Conservation (phyloP, 345 rosid species). For the Eucalyptus curtisii region DNA sequence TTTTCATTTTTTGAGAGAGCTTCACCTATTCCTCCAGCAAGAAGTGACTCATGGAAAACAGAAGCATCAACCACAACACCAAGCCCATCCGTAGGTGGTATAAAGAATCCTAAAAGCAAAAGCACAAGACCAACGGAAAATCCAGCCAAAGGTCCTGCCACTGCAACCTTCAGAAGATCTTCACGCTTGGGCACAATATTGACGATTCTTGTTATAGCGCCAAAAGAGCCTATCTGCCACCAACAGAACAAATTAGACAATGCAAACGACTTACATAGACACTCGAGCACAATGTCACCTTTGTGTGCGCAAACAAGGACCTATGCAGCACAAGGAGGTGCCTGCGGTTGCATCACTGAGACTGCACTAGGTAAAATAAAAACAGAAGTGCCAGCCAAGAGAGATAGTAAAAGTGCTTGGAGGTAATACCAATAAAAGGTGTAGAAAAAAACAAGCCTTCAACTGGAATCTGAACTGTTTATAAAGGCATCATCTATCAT, state of each 20-base stretch:
- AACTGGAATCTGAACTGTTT: neutral
- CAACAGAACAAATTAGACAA: constrained; percentile 28
- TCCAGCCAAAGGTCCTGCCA: constrained; percentile 94
- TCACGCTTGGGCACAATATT: constrained; percentile 80
- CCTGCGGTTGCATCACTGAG: neutral
- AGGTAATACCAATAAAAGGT: neutral
- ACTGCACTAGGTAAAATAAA: neutral
- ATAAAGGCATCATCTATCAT: neutral
- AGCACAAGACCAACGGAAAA: constrained; percentile 72
- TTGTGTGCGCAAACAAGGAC: neutral
- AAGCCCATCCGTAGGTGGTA: constrained; percentile 85
- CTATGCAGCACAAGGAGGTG: neutral
- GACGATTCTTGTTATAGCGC: constrained; percentile 81
- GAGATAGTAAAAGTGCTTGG: neutral
- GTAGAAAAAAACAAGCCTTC: neutral
- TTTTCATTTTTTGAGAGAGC: neutral
- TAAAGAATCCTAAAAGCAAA: constrained; percentile 63
- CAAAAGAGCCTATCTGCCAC: constrained; percentile 98
- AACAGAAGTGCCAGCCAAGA: neutral
- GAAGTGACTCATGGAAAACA: constrained; percentile 90
- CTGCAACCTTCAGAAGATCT: constrained; percentile 83
- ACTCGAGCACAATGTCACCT: neutral
- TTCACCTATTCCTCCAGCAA: constrained; percentile 85
- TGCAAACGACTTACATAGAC: neutral
- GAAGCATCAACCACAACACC: constrained; percentile 84